A percentile compares a stretch with the other conserved stretches of the same genome.
phyloP scores from a whole-genome alignment of 1,139 yeast genomes.

The Geotrichum carabidarum region DNA sequence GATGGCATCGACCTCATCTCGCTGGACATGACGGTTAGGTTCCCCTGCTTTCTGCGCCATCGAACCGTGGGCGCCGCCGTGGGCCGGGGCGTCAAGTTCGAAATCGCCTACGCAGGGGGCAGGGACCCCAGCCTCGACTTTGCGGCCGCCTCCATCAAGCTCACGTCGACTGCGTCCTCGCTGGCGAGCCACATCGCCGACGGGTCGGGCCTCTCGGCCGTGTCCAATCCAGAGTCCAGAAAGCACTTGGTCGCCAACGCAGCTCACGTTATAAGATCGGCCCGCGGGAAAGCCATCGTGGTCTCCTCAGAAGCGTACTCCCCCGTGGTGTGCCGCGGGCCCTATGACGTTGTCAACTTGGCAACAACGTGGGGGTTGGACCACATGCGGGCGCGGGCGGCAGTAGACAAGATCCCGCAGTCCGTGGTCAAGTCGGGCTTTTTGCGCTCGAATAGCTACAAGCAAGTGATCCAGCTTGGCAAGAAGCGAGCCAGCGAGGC shows the following conservation, averaged over 20 bases:
- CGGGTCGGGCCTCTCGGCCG: constrained; percentile 18
- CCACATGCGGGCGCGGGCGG: constrained; percentile 54
- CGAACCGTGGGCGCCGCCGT: constrained; percentile 80
- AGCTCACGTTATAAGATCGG: constrained; percentile 72
- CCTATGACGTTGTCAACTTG: constrained; percentile 63
- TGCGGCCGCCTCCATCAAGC: constrained; percentile 40
- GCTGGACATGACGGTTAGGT: constrained; percentile 56
- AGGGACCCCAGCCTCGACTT: constrained; percentile 14
- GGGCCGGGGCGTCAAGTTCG: constrained; percentile 76
- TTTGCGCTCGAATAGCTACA: constrained; percentile 57
- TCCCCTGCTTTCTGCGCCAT: constrained; percentile 77
- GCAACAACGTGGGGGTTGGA: constrained; percentile 67
- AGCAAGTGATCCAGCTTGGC: constrained; percentile 31
- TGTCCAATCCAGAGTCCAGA: constrained; percentile 39
- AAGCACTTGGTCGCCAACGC: constrained; percentile 65
- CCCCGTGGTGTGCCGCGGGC: constrained; percentile 57
- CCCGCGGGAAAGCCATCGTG: constrained; percentile 73
- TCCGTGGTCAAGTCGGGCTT: constrained; percentile 66
- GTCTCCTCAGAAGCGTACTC: constrained; percentile 69
- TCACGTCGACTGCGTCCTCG: constrained; percentile 23
- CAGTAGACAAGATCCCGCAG: constrained; percentile 57
- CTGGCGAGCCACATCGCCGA: constrained; percentile 27
- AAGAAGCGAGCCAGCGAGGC: neutral
- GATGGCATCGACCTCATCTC: constrained; percentile 78
- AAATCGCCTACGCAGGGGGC: constrained; percentile 55